Conservation (phyloP, 1,284 basidiomycete species). For the Puccinia brachypodii region DNA sequence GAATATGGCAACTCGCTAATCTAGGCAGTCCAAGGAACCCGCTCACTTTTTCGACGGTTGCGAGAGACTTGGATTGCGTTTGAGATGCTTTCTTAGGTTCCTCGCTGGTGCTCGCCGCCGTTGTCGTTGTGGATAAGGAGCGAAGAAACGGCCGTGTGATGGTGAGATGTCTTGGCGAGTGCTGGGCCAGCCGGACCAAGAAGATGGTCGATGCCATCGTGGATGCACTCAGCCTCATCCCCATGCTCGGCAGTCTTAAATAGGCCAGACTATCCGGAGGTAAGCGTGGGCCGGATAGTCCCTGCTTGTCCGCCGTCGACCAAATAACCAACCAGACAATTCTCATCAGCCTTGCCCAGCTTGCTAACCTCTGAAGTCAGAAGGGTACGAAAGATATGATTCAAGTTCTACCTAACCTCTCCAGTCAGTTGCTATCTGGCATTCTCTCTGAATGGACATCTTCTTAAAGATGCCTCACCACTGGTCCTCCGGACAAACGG, state of each 20-base stretch:
- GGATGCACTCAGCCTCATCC: too few relatives aligned
- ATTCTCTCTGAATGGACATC: too few relatives aligned
- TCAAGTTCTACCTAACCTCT: too few relatives aligned
- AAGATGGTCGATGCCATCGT: constrained; percentile 1
- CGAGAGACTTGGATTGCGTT: neutral
- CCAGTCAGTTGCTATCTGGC: too few relatives aligned
- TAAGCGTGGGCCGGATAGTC: neutral
- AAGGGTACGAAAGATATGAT: too few relatives aligned
- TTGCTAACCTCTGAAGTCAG: too few relatives aligned
- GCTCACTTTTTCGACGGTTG: neutral
- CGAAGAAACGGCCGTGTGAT: neutral
- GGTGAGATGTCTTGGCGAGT: neutral
- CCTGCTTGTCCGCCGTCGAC: too few relatives aligned
- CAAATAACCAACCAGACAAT: too few relatives aligned
- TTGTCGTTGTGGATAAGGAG: neutral
- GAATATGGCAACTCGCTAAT: neutral
- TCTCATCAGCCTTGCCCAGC: too few relatives aligned
- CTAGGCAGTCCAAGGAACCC: neutral
- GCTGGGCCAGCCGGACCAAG: neutral
- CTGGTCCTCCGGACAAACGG: too few relatives aligned
- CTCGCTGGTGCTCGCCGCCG: neutral
- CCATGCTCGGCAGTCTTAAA: neutral
- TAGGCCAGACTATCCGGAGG: neutral
- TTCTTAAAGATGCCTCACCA: too few relatives aligned
- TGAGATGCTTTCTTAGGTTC: neutral